A percentile compares a stretch with the other conserved stretches of the same genome.
These are phyloP conservation scores for Neospora caninum DNA, from an alignment of 169 alveolate species.

Conservation along the genomic window DNA sequence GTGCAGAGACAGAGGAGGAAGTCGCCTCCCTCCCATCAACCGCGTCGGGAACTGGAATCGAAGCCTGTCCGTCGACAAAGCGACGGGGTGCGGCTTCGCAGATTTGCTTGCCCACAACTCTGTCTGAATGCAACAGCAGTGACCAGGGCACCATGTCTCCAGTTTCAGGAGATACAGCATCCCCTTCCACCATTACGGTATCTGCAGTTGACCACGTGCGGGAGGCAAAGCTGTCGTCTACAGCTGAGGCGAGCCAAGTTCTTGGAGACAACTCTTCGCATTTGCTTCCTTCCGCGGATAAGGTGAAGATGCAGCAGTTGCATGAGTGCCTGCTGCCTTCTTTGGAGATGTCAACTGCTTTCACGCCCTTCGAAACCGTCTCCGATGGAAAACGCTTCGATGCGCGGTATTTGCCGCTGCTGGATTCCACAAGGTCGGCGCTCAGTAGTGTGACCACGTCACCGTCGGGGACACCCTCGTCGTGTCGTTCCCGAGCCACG, in stretches of 20 bases:
- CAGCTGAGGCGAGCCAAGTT: background rate
- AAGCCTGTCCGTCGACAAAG: background rate
- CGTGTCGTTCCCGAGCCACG: background rate
- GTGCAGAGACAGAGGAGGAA: background rate
- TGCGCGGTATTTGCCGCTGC: background rate
- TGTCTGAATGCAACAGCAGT: background rate
- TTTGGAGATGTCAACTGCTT: background rate
- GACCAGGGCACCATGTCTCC: background rate
- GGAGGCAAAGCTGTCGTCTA: background rate
- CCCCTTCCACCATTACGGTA: background rate
- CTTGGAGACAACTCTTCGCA: background rate
- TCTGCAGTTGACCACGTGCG: background rate
- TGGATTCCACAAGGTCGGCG: background rate
- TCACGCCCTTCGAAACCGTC: background rate
- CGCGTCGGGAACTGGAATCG: background rate
- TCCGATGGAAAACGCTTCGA: background rate
- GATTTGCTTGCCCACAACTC: background rate
- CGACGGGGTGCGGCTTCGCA: background rate
- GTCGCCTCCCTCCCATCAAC: background rate
- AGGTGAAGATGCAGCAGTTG: background rate
- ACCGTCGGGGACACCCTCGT: background rate
- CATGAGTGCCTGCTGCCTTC: background rate
- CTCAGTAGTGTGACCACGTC: background rate
- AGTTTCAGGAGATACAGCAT: background rate
- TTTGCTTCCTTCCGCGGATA: background rate